Evolutionary conservation across 257 asterid species (phyloP).

Genomic region (Solanum megistacrolobum): DNA sequence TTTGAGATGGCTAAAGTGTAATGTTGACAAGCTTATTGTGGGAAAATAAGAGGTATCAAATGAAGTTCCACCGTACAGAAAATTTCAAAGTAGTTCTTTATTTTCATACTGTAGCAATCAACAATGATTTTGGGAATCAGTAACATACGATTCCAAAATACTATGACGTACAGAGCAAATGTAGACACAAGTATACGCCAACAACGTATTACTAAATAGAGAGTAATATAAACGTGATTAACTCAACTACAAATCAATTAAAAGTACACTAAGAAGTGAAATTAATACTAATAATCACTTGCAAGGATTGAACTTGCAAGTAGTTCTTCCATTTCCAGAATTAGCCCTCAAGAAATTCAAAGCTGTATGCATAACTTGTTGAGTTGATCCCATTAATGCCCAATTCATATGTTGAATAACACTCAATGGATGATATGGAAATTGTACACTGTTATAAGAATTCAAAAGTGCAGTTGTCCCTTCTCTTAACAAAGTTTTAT

Average conservation of each 20-base stretch:
- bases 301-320: slow-evolving; percentile 71
- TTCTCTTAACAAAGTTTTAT: slow-evolving; percentile 73
- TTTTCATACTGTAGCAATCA: not conserved
- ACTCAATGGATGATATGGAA: slow-evolving; percentile 53
- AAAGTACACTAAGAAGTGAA: not conserved
- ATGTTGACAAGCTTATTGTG: not conserved
- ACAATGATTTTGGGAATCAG: not conserved
- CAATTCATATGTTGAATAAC: slow-evolving; percentile 50
- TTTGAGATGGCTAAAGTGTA: not conserved
- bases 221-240: not conserved
- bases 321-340: slow-evolving; percentile 36
- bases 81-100: not conserved
- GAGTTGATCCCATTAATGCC: slow-evolving; percentile 61
- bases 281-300: slow-evolving; percentile 16
- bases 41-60: not conserved
- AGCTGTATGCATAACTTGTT: slow-evolving; percentile 55
- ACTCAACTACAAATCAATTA: not conserved
- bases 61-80: not conserved
- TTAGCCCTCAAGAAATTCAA: slow-evolving; percentile 70
- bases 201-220: not conserved
- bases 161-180: not conserved
- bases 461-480: slow-evolving; percentile 82
- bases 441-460: slow-evolving; percentile 61
- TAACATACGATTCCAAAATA: not conserved
- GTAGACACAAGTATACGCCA: not conserved